Evolutionary conservation across 2,329 filamentous ascomycete species (phyloP).

Genomic region (Microascus cirrosus): DNA sequence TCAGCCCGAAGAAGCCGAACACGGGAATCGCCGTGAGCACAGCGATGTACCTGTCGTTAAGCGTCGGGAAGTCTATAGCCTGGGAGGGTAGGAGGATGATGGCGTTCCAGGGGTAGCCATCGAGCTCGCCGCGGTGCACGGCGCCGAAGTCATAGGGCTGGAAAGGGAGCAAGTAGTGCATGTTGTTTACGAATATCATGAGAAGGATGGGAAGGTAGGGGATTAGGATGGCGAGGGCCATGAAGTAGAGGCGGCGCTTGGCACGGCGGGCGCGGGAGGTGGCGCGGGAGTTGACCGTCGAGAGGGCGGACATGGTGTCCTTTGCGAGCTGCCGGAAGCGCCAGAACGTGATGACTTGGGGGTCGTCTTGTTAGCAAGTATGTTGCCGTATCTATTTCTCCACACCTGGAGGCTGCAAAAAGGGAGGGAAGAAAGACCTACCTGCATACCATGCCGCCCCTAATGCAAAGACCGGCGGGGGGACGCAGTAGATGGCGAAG

Average conservation of each 20-base stretch:
- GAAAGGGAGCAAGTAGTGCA: conserved; percentile 17
- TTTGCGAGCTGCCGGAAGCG: conserved; percentile 35
- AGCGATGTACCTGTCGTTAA: conserved; percentile 37
- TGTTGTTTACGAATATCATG: conserved; percentile 27
- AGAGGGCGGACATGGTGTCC: conserved; percentile 25
- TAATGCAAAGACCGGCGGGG: conserved; percentile 29
- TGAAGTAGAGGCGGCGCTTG: conserved; percentile 41
- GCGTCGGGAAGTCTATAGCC: conserved; percentile 21
- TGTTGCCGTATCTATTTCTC: not conserved
- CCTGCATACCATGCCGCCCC: conserved; percentile 34
- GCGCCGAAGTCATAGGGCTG: conserved; percentile 26
- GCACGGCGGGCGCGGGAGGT: conserved; percentile 32
- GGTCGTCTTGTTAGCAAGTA: not conserved
- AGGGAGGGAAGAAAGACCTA: conserved; percentile 13
- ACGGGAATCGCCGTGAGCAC: conserved; percentile 35
- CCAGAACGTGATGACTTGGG: conserved; percentile 31
- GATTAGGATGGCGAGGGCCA: conserved; percentile 38
- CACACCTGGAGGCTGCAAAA: not conserved
- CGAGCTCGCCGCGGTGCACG: conserved; percentile 22
- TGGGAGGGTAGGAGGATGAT: conserved; percentile 33
- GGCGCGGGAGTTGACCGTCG: conserved; percentile 24
- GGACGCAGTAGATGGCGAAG: conserved; percentile 34
- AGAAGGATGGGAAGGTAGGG: conserved; percentile 38
- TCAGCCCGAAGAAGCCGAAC: conserved; percentile 44
- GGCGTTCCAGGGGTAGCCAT: conserved; percentile 26